These are phyloP conservation scores for Neurospora sp. DNA, from an alignment of 495 filamentous ascomycete species.

Conservation along the genomic window DNA sequence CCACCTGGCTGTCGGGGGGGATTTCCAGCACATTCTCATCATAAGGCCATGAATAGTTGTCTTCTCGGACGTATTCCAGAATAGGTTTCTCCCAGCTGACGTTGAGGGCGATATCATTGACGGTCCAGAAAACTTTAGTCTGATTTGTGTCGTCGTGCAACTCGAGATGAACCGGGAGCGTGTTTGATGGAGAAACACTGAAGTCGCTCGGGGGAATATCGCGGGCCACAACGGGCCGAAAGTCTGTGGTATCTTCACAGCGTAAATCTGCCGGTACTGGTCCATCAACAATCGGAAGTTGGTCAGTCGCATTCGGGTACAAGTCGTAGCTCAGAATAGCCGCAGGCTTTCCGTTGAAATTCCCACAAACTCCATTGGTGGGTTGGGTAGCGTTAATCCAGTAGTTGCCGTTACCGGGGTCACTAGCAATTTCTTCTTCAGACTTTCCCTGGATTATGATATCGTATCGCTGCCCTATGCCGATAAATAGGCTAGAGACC, in stretches of 20 bases:
- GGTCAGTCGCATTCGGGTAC: slow-evolving; percentile 1
- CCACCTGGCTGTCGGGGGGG: slow-evolving; percentile 12
- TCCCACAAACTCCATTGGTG: background rate
- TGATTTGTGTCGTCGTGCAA: background rate
- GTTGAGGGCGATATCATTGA: slow-evolving; percentile 21
- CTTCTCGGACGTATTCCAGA: slow-evolving; percentile 26
- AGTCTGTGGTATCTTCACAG: slow-evolving; percentile 5
- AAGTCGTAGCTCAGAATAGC: slow-evolving; percentile 9
- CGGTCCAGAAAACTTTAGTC: slow-evolving; percentile 18
- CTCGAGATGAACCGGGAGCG: background rate
- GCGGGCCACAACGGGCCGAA: slow-evolving; percentile 7
- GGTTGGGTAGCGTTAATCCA: slow-evolving; percentile 18
- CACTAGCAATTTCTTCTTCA: slow-evolving; percentile 26
- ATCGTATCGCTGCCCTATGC: slow-evolving; percentile 58
- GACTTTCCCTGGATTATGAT: slow-evolving; percentile 41
- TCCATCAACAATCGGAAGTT: slow-evolving; percentile 2
- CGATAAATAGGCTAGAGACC: slow-evolving; percentile 34
- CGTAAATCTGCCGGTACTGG: slow-evolving; percentile 1
- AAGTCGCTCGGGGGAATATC: background rate
- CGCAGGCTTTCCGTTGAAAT: background rate
- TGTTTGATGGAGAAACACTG: background rate
- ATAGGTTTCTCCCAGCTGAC: slow-evolving; percentile 29
- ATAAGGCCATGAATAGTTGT: slow-evolving; percentile 19
- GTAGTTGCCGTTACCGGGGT: slow-evolving; percentile 34
- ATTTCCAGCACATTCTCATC: slow-evolving; percentile 29